Base-by-base conservation (phyloP, 495 filamentous ascomycete species). In the Cairneyella variabilis region DNA sequence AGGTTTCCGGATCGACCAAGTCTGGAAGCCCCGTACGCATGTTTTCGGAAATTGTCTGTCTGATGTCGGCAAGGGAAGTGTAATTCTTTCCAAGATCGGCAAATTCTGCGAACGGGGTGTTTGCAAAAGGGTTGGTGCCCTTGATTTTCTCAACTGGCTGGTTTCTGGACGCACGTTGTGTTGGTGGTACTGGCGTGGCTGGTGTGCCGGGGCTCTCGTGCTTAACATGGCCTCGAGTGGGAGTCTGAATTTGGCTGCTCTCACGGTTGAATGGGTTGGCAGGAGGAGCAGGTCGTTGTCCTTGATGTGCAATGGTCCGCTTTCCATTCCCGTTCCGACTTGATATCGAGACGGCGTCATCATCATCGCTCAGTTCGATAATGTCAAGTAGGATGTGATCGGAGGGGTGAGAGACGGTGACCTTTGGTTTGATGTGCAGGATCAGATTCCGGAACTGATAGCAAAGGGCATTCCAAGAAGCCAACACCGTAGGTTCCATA, bases 401-500 rank as follows among this genome's bases (percentile, higher is more conserved):
- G 7, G 48, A 57, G 4, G 3, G 17, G 36, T 57, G 40, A 8
- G 38, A 43, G 27, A 47, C 12, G 16, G 7, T 40, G 20, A 57
- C 25, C 41, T 20, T 47, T 3, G 54, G 54, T 32, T 57, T 57
- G 21, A 57, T 51, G 20, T 53, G 27, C 1, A 53, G 39, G 28
- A 53, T 38, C 20, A 46, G 20, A 17, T 53, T 27, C 3, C 51
- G 39, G 18, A 53, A 53, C 12, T 34, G 26, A 6, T 53, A 9
- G 3, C 17, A 4, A 3, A 45, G 7, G 5, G n/a, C 38, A 8
- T 10, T 32, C 52, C 52, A 55, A 2, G 11, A 1, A 17, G 6
- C 26, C 12, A 40, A 42, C 16, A 52, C 46, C 3, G 23, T 57
- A 0, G 48, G 57, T 12, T 76, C 54, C 5, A 76, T 64, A 6